Evolutionary conservation across 2,329 filamentous ascomycete species (phyloP).

Genomic region (Venturia oleaginea): DNA sequence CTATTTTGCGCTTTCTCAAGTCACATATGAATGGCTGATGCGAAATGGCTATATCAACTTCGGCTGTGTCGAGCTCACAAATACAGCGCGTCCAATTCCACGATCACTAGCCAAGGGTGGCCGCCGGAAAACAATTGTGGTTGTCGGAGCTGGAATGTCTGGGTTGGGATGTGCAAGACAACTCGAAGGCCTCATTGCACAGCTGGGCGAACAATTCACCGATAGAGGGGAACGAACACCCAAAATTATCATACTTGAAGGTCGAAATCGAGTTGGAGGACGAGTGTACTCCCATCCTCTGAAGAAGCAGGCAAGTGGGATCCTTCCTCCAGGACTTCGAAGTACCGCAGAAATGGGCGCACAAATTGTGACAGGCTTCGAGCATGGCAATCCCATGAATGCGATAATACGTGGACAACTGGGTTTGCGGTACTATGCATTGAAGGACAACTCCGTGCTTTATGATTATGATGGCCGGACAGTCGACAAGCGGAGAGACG

Average conservation of each 20-base stretch:
- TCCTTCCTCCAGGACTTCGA: slow-evolving; percentile 44
- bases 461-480: slow-evolving; percentile 75
- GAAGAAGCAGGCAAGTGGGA: slow-evolving; percentile 47
- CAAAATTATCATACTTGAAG: slow-evolving; percentile 74
- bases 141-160: slow-evolving; percentile 91
- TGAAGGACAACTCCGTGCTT: slow-evolving; percentile 73
- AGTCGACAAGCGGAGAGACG: slow-evolving; percentile 70
- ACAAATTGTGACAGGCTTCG: slow-evolving; percentile 96
- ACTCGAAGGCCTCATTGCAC: slow-evolving; percentile 73
- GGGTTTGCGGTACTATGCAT: slow-evolving; percentile 72
- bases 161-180: slow-evolving; percentile 89
- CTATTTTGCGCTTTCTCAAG: slow-evolving; percentile 80
- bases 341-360: slow-evolving; percentile 94
- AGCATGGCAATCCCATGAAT: slow-evolving; percentile 88
- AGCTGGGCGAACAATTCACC: slow-evolving; percentile 62
- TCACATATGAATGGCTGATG: slow-evolving; percentile 88
- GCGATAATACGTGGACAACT: slow-evolving; percentile 85
- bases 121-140: slow-evolving; percentile 64
- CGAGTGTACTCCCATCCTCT: slow-evolving; percentile 80
- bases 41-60: slow-evolving; percentile 94
- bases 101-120: slow-evolving; percentile 32
- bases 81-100: slow-evolving; percentile 28
- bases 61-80: slow-evolving; percentile 71
- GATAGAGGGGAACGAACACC: slow-evolving; percentile 60
- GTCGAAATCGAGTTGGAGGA: slow-evolving; percentile 76